A percentile compares a stretch with the other conserved stretches of the same genome.
phyloP scores from a whole-genome alignment of 208 protist species.

The Novymonas esmeraldas region DNA sequence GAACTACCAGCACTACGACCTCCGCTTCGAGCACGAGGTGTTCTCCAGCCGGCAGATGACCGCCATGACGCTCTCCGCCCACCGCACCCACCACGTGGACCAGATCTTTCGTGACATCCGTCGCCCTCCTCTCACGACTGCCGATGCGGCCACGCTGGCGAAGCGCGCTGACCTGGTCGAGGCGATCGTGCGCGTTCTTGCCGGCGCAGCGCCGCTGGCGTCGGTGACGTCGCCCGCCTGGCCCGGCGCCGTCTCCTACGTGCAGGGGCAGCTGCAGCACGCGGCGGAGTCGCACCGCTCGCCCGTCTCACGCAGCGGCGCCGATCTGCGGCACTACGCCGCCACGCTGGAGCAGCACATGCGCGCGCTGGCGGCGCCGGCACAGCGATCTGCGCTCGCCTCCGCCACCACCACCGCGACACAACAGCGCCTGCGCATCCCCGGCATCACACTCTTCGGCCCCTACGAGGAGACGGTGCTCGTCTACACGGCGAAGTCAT shows the following conservation, averaged over 20 bases:
- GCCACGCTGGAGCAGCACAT: slow-evolving; percentile 57
- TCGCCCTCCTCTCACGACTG: slow-evolving; percentile 26
- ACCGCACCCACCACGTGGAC: slow-evolving; percentile 51
- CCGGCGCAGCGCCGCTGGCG: slow-evolving; percentile 12
- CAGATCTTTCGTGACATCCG: slow-evolving; percentile 66
- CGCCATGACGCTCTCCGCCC: slow-evolving; percentile 75
- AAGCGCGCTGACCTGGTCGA: slow-evolving; percentile 68
- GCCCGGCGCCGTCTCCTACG: slow-evolving; percentile 55
- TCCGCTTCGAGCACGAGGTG: slow-evolving; percentile 88
- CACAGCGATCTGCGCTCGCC: slow-evolving; percentile 10
- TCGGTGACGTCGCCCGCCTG: slow-evolving; percentile 14
- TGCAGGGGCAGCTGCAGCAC: slow-evolving; percentile 55
- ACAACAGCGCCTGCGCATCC: slow-evolving; percentile 27
- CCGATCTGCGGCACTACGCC: slow-evolving; percentile 41
- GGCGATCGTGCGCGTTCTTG: slow-evolving; percentile 47
- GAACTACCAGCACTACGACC: slow-evolving; percentile 84
- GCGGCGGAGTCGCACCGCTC: slow-evolving; percentile 49
- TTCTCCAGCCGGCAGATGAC: slow-evolving; percentile 71
- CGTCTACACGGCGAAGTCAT: slow-evolving; percentile 55
- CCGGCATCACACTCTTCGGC: slow-evolving; percentile 49
- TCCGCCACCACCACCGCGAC: slow-evolving; percentile 25
- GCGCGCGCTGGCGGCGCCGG: slow-evolving; percentile 31
- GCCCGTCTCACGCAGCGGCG: slow-evolving; percentile 41
- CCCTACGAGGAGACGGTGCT: slow-evolving; percentile 68
- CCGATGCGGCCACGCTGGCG: slow-evolving; percentile 28